Evolutionary conservation across 2,329 filamentous ascomycete species (phyloP), one percentile per base, ranked within the genome.

Genomic region (Colletotrichum melonis): DNA sequence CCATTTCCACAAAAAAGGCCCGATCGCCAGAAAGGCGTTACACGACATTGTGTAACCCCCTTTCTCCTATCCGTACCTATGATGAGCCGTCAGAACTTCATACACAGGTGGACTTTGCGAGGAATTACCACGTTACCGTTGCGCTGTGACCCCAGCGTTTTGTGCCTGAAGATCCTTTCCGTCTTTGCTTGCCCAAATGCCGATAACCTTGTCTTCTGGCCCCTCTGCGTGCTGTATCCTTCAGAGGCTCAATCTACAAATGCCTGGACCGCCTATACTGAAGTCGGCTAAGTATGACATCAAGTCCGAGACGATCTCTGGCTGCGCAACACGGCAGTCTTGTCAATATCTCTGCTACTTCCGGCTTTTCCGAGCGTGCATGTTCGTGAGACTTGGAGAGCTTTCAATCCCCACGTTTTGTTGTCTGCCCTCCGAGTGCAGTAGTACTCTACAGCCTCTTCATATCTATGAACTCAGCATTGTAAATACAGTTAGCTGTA

Each of bases 111-210:
- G 42, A 22, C 42, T 22, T 49, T 49, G 42, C 24, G 49, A 12
- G 30, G 16, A 9, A 46, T 28, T 26, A 55, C n/a, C 14, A 42
- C n/a, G 26, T 28, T n/a, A 42, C 24, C 35, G 38, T 35, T 54
- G 58, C 58, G 28, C 52, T 38, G 11, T 57, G 22, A 38, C 46
- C 30, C 58, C 16, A 56, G 55, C 19, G 49, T 66, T 12, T 35
- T 26, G 58, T 60, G 3, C 69, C 69, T 64, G 66, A 69, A 72
- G 66, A 72, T 69, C 59, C 5, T 46, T 72, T 59, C 59, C 66
- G 24, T n/a, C 12, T 59, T 59, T 5, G 42, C 54, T 24, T 38
- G 46, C 5, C 12, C 28, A 49, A 22, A 16, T 54, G 42, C 38
- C 32, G 54, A 22, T 12, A 58, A 11, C 52, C 32, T 67, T 38